Conservation (phyloP, 2,329 filamentous ascomycete genomes). For the Diaporthe destruens region DNA sequence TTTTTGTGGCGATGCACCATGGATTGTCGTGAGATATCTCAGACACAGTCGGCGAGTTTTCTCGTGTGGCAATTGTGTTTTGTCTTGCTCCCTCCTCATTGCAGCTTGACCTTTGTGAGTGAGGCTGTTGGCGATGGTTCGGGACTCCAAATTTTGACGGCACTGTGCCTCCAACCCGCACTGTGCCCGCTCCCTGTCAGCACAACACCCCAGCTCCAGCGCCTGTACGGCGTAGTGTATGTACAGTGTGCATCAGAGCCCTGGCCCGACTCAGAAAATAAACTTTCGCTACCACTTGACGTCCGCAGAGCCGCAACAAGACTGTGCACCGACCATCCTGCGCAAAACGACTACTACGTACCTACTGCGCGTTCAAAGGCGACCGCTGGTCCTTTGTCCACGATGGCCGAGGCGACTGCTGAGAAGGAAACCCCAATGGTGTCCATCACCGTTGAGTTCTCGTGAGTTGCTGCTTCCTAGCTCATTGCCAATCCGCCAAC, state of each 20-base stretch:
- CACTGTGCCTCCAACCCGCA: constrained; percentile 35
- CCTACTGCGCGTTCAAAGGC: background rate
- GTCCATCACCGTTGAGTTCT: constrained; percentile 69
- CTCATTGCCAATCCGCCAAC: background rate
- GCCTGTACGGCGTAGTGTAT: background rate
- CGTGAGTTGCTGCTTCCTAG: constrained; percentile 59
- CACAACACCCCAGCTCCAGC: background rate
- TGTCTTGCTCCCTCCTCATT: background rate
- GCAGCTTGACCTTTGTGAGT: constrained; percentile 8
- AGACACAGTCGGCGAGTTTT: accelerated
- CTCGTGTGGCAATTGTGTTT: background rate
- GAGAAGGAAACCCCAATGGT: constrained; percentile 51
- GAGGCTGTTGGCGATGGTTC: constrained; percentile 23
- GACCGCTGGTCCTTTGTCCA: background rate
- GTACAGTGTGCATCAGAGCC: constrained; percentile 20
- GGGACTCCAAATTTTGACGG: constrained; percentile 35
- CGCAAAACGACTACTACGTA: constrained; percentile 11
- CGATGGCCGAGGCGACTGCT: constrained; percentile 28
- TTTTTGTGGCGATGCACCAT: background rate
- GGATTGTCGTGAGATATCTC: too few species aligned
- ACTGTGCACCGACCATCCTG: constrained; percentile 1
- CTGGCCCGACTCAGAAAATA: constrained; percentile 27
- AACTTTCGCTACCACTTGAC: constrained; percentile 37
- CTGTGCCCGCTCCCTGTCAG: constrained; percentile 30
- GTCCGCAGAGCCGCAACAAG: constrained; percentile 40